Conservation (phyloP, 202 grass and related monocot genomes). For the Zizania palustris region DNA sequence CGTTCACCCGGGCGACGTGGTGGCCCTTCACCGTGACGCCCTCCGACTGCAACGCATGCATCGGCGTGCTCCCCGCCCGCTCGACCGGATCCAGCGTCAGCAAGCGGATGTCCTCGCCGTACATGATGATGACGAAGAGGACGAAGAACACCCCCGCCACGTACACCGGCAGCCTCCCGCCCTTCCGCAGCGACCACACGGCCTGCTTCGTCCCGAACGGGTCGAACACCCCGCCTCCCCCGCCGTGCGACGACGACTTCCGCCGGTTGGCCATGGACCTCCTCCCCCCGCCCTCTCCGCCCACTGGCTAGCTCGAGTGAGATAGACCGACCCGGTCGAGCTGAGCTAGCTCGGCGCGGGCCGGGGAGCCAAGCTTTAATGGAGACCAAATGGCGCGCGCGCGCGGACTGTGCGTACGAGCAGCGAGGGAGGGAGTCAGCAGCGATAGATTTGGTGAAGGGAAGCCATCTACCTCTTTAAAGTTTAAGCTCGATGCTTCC, state of each 20-base stretch:
- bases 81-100: constrained; percentile 47
- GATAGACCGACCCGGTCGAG: not conserved
- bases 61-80: not conserved
- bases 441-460: constrained; percentile 41
- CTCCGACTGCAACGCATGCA: not conserved
- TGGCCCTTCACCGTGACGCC: not conserved
- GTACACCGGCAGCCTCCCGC: constrained; percentile 71
- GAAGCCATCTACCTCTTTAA: constrained; percentile 8
- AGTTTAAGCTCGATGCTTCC: too few species aligned
- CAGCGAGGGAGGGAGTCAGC: not conserved
- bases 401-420: not conserved
- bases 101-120: constrained; percentile 83
- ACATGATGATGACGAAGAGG: constrained; percentile 80
- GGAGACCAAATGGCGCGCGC: not conserved
- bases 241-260: constrained; percentile 50
- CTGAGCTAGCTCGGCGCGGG: not conserved
- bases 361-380: constrained; percentile 38
- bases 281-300: not conserved
- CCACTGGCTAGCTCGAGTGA: not conserved
- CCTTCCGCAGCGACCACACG: constrained; percentile 54
- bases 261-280: constrained; percentile 57
- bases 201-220: constrained; percentile 44
- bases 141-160: constrained; percentile 65
- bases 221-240: constrained; percentile 18
- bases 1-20: not conserved